Conservation (phyloP, 2,329 filamentous ascomycete species). For the Didymella keratinophila region DNA sequence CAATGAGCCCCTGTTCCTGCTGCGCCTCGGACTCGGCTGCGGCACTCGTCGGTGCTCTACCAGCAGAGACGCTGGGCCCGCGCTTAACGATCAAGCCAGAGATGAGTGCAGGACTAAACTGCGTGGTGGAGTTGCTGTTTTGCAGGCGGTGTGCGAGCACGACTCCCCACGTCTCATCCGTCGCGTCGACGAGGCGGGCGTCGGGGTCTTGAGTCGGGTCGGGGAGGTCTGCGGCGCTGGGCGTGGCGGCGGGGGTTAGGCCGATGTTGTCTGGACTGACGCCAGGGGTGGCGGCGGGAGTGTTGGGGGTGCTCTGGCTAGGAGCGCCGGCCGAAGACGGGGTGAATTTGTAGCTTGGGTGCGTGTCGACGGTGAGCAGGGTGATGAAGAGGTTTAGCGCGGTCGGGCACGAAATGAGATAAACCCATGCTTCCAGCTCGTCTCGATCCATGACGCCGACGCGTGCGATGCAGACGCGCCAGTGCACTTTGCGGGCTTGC, state of each 20-base stretch:
- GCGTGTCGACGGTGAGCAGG: conserved; percentile 70
- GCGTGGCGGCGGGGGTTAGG: conserved; percentile 72
- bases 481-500: conserved; percentile 73
- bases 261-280: conserved; percentile 50
- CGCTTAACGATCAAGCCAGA: conserved; percentile 56
- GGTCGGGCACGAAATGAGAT: conserved; percentile 47
- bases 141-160: conserved; percentile 68
- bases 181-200: conserved; percentile 73
- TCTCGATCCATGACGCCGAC: conserved; percentile 71
- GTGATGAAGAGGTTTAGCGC: conserved; percentile 55
- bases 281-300: conserved; percentile 36
- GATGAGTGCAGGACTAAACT: conserved; percentile 50
- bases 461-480: conserved; percentile 79
- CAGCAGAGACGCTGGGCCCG: conserved; percentile 30
- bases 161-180: conserved; percentile 79
- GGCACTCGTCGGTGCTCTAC: background rate
- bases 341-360: conserved; percentile 69
- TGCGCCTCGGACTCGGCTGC: conserved; percentile 3
- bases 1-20: conserved; percentile 32
- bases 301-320: conserved; percentile 26
- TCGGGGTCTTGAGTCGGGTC: conserved; percentile 64
- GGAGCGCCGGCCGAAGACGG: conserved; percentile 52
- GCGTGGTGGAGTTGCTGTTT: conserved; percentile 46
- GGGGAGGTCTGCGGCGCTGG: conserved; percentile 56
- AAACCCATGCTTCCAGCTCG: conserved; percentile 63